Percentiles rank a stretch among this genome's conserved stretches.
These are phyloP conservation scores for Lycium ferocissimum DNA, from an alignment of 257 asterid genomes.

Conservation along the genomic window DNA sequence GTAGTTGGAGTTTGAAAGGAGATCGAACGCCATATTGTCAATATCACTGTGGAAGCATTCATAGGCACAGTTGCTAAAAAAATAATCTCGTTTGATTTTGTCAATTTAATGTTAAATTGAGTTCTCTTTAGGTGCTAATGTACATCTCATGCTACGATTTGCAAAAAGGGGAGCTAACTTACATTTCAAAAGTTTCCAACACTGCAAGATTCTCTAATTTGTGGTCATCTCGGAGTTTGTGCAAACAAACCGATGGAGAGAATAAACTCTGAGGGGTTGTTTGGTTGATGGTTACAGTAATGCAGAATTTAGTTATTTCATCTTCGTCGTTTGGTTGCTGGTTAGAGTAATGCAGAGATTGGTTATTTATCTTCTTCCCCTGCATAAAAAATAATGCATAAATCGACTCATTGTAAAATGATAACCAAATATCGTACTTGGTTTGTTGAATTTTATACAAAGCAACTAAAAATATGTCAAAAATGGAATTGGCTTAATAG, in stretches of 20 bases:
- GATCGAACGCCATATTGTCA: conserved; percentile 7
- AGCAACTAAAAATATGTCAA: too few species aligned
- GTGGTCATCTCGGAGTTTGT: conserved; percentile 7
- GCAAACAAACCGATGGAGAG: neutral
- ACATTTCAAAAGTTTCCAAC: neutral
- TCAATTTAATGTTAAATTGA: neutral
- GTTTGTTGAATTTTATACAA: too few species aligned
- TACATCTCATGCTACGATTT: conserved; percentile 1
- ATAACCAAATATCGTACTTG: too few species aligned
- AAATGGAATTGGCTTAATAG: too few species aligned
- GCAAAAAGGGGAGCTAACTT: conserved; percentile 8
- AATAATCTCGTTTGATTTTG: conserved; percentile 3
- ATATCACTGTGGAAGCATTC: conserved; percentile 12
- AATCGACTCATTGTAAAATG: too few species aligned
- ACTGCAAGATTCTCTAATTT: neutral
- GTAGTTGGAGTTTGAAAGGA: conserved; percentile 29
- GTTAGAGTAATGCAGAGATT: too few species aligned
- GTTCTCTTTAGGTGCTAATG: conserved; percentile 10
- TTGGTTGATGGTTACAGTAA: too few species aligned
- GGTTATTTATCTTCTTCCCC: too few species aligned
- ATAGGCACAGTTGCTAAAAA: conserved; percentile 10
- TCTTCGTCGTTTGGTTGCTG: too few species aligned
- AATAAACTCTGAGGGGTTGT: neutral
- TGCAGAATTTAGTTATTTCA: too few species aligned
- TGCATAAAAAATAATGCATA: too few species aligned